A percentile compares a stretch with the other conserved stretches of the same genome.
phyloP scores from a whole-genome alignment of 257 asterid genomes.

The Gardenia jasminoides region DNA sequence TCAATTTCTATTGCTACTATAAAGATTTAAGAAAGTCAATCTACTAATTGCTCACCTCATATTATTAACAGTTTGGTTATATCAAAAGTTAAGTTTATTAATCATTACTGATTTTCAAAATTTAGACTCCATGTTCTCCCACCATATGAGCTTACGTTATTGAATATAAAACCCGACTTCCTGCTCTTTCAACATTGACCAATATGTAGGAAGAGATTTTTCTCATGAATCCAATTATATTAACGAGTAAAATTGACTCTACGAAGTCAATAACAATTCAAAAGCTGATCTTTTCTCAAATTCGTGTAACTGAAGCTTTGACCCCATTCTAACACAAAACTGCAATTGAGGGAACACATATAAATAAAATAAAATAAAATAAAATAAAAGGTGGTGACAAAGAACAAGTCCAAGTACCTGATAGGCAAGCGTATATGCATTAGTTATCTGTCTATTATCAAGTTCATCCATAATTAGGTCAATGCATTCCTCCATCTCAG shows the following conservation, averaged over 20 bases:
- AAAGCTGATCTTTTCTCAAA: not conserved
- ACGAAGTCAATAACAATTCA: not conserved
- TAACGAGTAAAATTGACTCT: not conserved
- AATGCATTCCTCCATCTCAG: conserved; percentile 99
- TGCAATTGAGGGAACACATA: not conserved
- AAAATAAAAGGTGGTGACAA: no score
- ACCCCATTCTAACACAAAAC: not conserved
- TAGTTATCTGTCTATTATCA: conserved; percentile 63
- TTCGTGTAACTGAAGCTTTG: not conserved
- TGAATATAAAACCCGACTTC: not conserved
- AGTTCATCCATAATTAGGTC: conserved; percentile 98
- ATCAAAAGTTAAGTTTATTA: no score
- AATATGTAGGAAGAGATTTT: not conserved
- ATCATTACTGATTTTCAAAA: no score
- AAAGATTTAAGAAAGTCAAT: no score
- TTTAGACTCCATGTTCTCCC: not conserved
- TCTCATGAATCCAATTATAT: not conserved
- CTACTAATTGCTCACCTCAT: no score
- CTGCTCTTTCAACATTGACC: not conserved
- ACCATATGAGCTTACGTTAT: not conserved
- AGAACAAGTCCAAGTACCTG: conserved; percentile 59
- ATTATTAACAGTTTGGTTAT: no score
- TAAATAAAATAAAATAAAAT: no score
- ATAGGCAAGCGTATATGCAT: conserved; percentile 89
- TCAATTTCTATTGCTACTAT: no score